A percentile compares a stretch with the other conserved stretches of the same genome.
These are phyloP conservation scores for Candolleomyces efflorescens DNA, from an alignment of 768 basidiomycete species.

Conservation along the genomic window DNA sequence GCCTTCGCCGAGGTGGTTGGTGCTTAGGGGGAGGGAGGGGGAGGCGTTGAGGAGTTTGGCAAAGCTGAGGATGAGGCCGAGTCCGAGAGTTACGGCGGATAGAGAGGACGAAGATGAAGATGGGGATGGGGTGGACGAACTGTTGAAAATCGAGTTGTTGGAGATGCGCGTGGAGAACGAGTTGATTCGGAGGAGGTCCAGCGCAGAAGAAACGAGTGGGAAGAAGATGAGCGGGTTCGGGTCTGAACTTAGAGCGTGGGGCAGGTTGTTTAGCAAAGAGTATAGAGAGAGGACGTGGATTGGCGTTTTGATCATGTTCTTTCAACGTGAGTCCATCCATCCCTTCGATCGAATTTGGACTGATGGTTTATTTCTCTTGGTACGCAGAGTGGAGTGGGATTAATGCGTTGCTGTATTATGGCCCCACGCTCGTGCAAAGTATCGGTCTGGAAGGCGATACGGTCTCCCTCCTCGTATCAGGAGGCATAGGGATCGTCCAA, in stretches of 20 bases:
- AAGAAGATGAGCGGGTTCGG: conserved; percentile 17
- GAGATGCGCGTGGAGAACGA: conserved; percentile 71
- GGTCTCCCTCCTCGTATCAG: conserved; percentile 62
- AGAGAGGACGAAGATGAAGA: conserved; percentile 13
- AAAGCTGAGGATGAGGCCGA: conserved; percentile 45
- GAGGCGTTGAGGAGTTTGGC: conserved; percentile 59
- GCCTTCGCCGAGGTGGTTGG: conserved; percentile 57
- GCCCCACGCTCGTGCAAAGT: conserved; percentile 62
- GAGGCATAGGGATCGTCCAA: conserved; percentile 77
- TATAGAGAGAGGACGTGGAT: conserved; percentile 63
- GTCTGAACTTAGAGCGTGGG: conserved; percentile 48
- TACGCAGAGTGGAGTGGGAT: conserved; percentile 93
- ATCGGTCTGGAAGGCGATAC: conserved; percentile 61
- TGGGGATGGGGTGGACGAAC: conserved; percentile 46
- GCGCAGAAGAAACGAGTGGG: conserved; percentile 3
- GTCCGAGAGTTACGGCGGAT: too few relatives aligned
- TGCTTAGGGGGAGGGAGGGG: conserved; percentile 47
- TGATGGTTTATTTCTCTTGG: too few relatives aligned
- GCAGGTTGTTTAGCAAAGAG: conserved; percentile 45
- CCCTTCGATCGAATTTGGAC: too few relatives aligned
- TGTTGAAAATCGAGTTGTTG: conserved; percentile 61
- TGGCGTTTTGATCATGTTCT: conserved; percentile 74
- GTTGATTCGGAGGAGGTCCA: conserved; percentile 38
- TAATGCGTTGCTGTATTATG: conserved; percentile 81
- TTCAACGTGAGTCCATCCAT: conserved; percentile 71